phyloP scores from a whole-genome alignment of 2,329 filamentous ascomycete genomes.

The Neofusicoccum kwambonambiense region DNA sequence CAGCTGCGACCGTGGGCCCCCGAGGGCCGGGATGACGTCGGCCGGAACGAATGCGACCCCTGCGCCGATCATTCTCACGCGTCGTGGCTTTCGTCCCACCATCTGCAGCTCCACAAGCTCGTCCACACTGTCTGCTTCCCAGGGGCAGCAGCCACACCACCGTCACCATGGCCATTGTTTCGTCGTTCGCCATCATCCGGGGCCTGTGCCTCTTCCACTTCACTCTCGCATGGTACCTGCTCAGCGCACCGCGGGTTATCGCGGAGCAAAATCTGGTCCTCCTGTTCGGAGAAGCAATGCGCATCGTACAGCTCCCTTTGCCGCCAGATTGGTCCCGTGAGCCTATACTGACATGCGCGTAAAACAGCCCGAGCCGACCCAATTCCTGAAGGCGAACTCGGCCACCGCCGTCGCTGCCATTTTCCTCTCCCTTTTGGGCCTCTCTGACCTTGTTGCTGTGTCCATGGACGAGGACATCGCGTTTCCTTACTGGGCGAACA shows the following conservation, averaged over 20 bases:
- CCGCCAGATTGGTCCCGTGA: not conserved
- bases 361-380: constrained; percentile 60
- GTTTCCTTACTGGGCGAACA: constrained; percentile 48
- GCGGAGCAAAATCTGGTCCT: constrained; percentile 78
- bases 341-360: constrained; percentile 16
- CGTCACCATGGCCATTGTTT: constrained; percentile 72
- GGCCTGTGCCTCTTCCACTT: constrained; percentile 81
- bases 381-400: constrained; percentile 68
- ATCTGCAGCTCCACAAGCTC: not conserved
- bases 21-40: constrained; percentile 7
- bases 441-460: constrained; percentile 48
- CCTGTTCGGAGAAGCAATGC: constrained; percentile 79
- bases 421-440: constrained; percentile 61
- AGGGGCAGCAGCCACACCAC: not conserved
- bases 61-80: not conserved
- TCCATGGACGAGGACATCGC: constrained; percentile 44
- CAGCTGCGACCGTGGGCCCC: not conserved
- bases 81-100: not conserved
- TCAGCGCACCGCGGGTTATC: constrained; percentile 69
- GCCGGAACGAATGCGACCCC: not conserved
- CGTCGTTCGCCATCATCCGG: constrained; percentile 76
- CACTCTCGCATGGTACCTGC: constrained; percentile 78
- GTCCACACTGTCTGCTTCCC: not conserved
- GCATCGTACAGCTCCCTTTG: constrained; percentile 59
- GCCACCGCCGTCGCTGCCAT: constrained; percentile 66